Conservation (phyloP, 192 early-diverging fungal species). For the Umbelopsis ramanniana region DNA sequence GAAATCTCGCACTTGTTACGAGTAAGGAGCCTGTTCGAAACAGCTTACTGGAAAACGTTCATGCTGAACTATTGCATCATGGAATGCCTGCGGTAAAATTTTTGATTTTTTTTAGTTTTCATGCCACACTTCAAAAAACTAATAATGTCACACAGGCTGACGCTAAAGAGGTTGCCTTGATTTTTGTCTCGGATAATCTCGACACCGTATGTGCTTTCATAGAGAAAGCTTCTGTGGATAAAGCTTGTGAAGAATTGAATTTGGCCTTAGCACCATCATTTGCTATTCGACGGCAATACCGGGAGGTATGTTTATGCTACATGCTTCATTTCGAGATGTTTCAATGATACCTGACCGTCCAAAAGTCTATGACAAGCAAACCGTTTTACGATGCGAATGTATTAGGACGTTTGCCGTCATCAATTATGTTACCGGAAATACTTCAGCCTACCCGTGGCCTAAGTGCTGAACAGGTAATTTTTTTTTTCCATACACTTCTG, state of each 20-base stretch:
- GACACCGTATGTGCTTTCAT: conserved; percentile 91
- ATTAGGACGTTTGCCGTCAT: conserved; percentile 74
- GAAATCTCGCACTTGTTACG: conserved; percentile 74
- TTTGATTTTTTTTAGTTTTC: background rate
- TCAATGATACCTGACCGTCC: background rate
- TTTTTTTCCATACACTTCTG: background rate
- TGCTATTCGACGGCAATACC: conserved; percentile 76
- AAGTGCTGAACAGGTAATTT: conserved; percentile 23
- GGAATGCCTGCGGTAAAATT: conserved; percentile 70
- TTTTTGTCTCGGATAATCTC: conserved; percentile 89
- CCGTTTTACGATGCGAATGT: conserved; percentile 89
- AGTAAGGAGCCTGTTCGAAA: conserved; percentile 90
- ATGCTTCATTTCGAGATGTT: no score
- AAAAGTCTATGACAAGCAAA: conserved; percentile 61
- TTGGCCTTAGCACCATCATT: conserved; percentile 71
- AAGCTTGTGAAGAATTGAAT: conserved; percentile 89
- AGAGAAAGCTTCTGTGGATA: conserved; percentile 92
- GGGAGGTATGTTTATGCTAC: conserved; percentile 52
- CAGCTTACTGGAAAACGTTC: conserved; percentile 73
- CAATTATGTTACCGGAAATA: conserved; percentile 41
- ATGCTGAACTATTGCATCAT: conserved; percentile 66
- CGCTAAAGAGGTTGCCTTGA: conserved; percentile 81
- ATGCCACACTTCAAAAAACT: background rate
- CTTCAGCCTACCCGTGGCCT: conserved; percentile 25
- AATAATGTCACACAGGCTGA: background rate